Percentiles rank a stretch among this genome's conserved stretches.
phyloP scores from a whole-genome alignment of 257 asterid genomes.

The Solanum bulbocastanum region DNA sequence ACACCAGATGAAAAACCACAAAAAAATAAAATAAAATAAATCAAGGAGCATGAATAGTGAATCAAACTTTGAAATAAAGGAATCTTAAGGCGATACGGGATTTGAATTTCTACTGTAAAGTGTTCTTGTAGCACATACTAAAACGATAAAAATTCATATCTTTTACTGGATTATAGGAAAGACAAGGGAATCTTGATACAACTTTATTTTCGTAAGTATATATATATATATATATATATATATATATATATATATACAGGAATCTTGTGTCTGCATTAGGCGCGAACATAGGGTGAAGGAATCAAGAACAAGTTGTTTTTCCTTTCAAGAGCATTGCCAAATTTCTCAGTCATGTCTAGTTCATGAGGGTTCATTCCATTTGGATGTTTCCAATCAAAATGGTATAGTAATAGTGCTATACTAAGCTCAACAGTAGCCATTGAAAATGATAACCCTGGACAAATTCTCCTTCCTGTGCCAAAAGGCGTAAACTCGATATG shows the following conservation, averaged over 20 bases:
- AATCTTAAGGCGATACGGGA: background rate
- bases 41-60: background rate
- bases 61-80: background rate
- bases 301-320: background rate
- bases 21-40: too few species aligned
- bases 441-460: conserved; percentile 18
- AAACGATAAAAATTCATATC: background rate
- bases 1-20: too few species aligned
- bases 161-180: background rate
- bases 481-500: conserved; percentile 22
- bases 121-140: background rate
- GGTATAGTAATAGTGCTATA: conserved; percentile 11
- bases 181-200: background rate
- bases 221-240: background rate
- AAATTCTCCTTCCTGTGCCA: conserved; percentile 26
- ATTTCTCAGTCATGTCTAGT: conserved; percentile 7
- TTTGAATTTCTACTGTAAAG: background rate
- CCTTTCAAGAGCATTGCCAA: background rate
- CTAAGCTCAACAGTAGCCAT: conserved; percentile 13
- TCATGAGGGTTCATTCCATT: conserved; percentile 3
- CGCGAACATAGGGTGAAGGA: background rate
- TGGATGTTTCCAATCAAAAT: conserved; percentile 22
- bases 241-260: background rate
- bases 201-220: background rate
- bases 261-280: background rate